Conservation (phyloP, 2,329 filamentous ascomycete genomes). For the Stemphylium lycopersici region DNA sequence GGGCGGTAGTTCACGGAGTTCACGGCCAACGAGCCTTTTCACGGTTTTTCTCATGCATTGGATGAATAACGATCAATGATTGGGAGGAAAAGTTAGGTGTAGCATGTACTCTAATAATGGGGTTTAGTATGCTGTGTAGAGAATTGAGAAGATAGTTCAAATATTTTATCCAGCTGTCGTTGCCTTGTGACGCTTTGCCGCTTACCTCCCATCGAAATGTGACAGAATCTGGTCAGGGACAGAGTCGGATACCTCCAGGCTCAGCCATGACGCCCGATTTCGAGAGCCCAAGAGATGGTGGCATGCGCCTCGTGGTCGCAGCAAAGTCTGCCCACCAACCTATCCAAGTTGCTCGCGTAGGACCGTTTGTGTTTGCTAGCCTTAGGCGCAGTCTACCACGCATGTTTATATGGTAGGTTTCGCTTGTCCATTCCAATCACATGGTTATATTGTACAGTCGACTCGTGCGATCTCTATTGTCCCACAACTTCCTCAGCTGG, state of each 20-base stretch:
- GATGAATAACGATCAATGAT: conserved; percentile 48
- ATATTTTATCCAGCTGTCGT: too few species aligned
- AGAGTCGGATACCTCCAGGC: too few species aligned
- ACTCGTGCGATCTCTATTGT: not conserved
- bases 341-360: too few species aligned
- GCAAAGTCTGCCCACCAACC: too few species aligned
- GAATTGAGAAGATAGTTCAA: conserved; percentile 35
- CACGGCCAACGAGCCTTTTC: conserved; percentile 38
- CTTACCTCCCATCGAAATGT: too few species aligned
- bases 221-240: too few species aligned
- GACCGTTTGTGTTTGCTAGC: not conserved
- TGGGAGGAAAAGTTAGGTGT: conserved; percentile 44
- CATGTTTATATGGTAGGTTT: not conserved
- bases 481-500: conserved; percentile 14
- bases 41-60: conserved; percentile 41
- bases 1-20: conserved; percentile 46
- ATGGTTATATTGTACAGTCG: not conserved
- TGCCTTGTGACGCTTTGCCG: too few species aligned
- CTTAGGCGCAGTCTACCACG: not conserved
- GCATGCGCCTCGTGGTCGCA: too few species aligned
- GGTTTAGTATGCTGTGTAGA: conserved; percentile 33
- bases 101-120: conserved; percentile 43
- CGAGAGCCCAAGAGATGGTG: too few species aligned
- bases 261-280: too few species aligned
- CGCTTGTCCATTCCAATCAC: not conserved